Percentiles rank a stretch among this genome's conserved stretches.
Evolutionary conservation across 1,139 yeast genomes (phyloP).

Genomic region (Debaryomyces sp.): DNA sequence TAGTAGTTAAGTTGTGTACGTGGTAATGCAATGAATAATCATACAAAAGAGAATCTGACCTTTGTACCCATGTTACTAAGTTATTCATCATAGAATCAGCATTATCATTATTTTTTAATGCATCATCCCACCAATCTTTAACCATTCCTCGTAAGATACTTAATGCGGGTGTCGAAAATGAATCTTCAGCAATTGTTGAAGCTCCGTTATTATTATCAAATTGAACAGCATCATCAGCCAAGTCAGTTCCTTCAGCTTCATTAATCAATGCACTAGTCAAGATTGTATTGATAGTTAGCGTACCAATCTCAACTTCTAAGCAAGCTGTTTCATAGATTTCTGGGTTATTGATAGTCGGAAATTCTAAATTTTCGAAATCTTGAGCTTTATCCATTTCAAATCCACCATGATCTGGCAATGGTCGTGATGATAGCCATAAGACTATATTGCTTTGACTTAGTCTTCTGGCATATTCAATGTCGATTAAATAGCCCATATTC

Average conservation of each 20-base stretch:
- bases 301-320: conserved; percentile 76
- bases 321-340: conserved; percentile 81
- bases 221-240: conserved; percentile 57
- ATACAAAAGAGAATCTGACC: conserved; percentile 69
- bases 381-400: conserved; percentile 60
- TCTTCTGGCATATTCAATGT: conserved; percentile 82
- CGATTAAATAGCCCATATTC: conserved; percentile 78
- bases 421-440: conserved; percentile 90
- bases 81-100: conserved; percentile 88
- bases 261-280: conserved; percentile 81
- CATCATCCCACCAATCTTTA: conserved; percentile 94
- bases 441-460: conserved; percentile 67
- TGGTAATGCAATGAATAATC: conserved; percentile 84
- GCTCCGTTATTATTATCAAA: conserved; percentile 48
- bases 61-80: conserved; percentile 87
- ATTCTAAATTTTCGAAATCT: conserved; percentile 62
- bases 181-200: conserved; percentile 67
- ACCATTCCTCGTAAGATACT: conserved; percentile 72
- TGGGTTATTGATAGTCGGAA: conserved; percentile 76
- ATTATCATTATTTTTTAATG: conserved; percentile 62
- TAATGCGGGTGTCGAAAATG: conserved; percentile 80
- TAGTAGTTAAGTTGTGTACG: conserved; percentile 82
- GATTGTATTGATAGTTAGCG: conserved; percentile 82
- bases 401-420: conserved; percentile 88
- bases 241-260: conserved; percentile 88